Base-by-base conservation (phyloP, 176 grass and related monocot genomes). In the Dendrocalamus sinicus region DNA sequence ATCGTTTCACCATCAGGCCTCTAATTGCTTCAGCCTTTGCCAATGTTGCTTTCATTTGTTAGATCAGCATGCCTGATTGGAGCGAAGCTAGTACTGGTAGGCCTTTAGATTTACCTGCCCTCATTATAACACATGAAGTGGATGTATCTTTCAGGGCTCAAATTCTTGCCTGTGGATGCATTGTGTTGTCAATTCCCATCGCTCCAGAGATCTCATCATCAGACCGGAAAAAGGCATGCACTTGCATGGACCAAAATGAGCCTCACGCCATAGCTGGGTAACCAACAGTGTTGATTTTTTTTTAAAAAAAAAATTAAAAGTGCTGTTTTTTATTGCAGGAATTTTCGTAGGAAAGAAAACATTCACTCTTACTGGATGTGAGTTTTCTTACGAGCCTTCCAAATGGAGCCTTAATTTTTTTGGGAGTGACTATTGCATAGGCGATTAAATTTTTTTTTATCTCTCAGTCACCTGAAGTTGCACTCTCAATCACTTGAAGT, bases 11-110 rank as follows among this genome's bases (percentile, higher is more conserved):
- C 59, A 30, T 79, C 50, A 78, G 8, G 68, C 51, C 47, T 69
- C 75, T 83, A 58, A 52, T 83, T 69, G 84, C 80, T 80, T 23
- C 50, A 86, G 32, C 41, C 80, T 87, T 73, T 62, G 60, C 74
- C n/a, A 9, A 12, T 22, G 84, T 66, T 63, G 80, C 84, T 79
- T 53, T 91, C 60, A 47, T 24, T 69, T 55, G 79, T 45, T 45
- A 19, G 46, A 86, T 90, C 84, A 68, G 67, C 57, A 20, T 52
- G 57, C 73, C 79, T 58, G 83, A 78, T 84, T 80, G 40, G 75
- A 59, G 68, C 75, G 16, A 79, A 81, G 54, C 70, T 70, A 85
- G 26, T 50, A 16, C 28, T 14, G 20, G 62, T 39, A 71, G 37
- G 43, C 70, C 78, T 70, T 54, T 4, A 54, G 58, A 60, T 73